Evolutionary conservation across 2,329 filamentous ascomycete genomes (phyloP).

Genomic region (Stylonectria norvegica): DNA sequence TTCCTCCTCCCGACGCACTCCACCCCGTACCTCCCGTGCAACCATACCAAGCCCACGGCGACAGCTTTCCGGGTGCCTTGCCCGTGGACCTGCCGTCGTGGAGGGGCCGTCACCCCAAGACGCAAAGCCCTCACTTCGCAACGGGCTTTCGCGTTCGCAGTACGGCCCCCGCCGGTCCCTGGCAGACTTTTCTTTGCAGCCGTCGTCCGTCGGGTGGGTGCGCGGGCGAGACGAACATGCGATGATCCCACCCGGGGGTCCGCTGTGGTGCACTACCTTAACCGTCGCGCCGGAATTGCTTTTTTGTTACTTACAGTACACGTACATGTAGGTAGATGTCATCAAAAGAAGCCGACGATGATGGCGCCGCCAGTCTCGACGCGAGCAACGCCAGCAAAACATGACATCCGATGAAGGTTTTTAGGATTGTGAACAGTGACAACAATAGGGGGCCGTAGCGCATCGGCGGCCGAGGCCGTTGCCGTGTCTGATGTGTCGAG

Average conservation of each 20-base stretch:
- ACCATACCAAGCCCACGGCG: too few species aligned
- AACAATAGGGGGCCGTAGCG: too few species aligned
- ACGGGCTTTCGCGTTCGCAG: not conserved
- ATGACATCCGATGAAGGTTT: too few species aligned
- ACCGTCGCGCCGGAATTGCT: conserved; percentile 6
- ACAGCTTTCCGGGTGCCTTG: too few species aligned
- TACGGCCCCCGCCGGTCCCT: not conserved
- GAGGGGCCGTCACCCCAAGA: not conserved
- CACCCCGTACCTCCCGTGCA: not conserved
- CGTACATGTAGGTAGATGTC: not conserved
- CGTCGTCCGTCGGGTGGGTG: too few species aligned
- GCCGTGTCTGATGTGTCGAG: too few species aligned
- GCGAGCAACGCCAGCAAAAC: too few species aligned
- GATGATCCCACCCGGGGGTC: conserved; percentile 10
- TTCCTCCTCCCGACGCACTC: not conserved
- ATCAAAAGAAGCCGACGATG: too few species aligned
- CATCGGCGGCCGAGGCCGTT: too few species aligned
- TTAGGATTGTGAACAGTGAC: too few species aligned
- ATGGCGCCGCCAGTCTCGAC: too few species aligned
- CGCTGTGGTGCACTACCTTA: not conserved
- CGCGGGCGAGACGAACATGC: conserved; percentile 13
- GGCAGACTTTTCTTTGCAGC: not conserved
- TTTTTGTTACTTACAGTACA: conserved; percentile 1
- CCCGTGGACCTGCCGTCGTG: too few species aligned
- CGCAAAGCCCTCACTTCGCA: not conserved